Evolutionary conservation across 768 basidiomycete species (phyloP).

Genomic region (Tylopilus felleus): DNA sequence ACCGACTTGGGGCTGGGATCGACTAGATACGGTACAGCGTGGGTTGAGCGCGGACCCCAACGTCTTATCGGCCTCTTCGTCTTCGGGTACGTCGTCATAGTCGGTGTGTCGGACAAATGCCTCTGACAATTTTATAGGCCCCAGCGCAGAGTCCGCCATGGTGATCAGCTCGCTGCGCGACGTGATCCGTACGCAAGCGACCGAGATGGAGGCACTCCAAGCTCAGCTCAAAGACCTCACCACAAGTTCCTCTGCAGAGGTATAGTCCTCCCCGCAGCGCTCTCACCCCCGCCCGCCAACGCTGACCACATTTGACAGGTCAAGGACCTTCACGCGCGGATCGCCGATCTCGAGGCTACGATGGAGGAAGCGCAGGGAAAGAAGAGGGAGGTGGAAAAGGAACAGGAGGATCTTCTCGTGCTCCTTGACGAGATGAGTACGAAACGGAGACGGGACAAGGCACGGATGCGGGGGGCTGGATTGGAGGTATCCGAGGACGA

Average conservation of each 20-base stretch:
- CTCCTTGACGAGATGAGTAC: slow-evolving; percentile 86
- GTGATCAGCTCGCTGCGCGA: slow-evolving; percentile 82
- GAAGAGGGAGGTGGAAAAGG: slow-evolving; percentile 84
- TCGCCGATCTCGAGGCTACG: slow-evolving; percentile 44
- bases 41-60: slow-evolving; percentile 70
- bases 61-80: slow-evolving; percentile 45
- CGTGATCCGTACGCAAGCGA: slow-evolving; percentile 76
- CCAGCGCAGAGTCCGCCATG: slow-evolving; percentile 73
- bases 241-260: slow-evolving; percentile 38
- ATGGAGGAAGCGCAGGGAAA: slow-evolving; percentile 57
- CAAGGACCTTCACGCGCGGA: slow-evolving; percentile 43
- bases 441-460: slow-evolving; percentile 86
- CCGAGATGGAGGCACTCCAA: slow-evolving; percentile 71
- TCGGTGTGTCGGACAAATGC: background rate
- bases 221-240: slow-evolving; percentile 47
- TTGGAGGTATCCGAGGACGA: slow-evolving; percentile 94
- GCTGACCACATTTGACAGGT: slow-evolving; percentile 31
- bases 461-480: slow-evolving; percentile 64
- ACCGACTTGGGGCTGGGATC: background rate
- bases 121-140: slow-evolving; percentile 37
- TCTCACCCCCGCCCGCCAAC: background rate
- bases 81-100: slow-evolving; percentile 45
- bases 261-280: slow-evolving; percentile 12
- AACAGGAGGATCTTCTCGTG: slow-evolving; percentile 94
- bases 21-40: slow-evolving; percentile 69